Evolutionary conservation across 495 filamentous ascomycete species (phyloP).

Genomic region (Podospora didyma): DNA sequence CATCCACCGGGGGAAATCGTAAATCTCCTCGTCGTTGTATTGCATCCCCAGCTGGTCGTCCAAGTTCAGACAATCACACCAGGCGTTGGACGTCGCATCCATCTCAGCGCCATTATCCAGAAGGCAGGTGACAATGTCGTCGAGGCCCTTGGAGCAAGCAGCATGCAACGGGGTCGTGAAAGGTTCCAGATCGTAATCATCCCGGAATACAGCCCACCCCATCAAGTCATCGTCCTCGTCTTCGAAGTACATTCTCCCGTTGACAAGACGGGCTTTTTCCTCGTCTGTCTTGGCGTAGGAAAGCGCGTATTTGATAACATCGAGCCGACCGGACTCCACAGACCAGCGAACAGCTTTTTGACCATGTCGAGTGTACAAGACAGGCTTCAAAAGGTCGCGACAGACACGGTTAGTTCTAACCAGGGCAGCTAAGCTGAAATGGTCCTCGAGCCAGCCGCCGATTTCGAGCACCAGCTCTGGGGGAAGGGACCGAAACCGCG

Average conservation of each 20-base stretch:
- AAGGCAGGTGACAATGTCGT: slow-evolving; percentile 7
- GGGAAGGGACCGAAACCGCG: background rate
- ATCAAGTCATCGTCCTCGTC: too few species aligned
- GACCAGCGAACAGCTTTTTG: slow-evolving; percentile 3
- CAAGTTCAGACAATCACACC: slow-evolving; percentile 6
- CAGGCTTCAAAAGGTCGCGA: background rate
- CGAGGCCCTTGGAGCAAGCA: slow-evolving; percentile 5
- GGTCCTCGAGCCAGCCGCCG: slow-evolving; percentile 1
- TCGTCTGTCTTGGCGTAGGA: background rate
- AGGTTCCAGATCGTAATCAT: background rate
- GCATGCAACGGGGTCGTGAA: slow-evolving; percentile 1
- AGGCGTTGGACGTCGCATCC: background rate
- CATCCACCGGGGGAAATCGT: slow-evolving; percentile 4
- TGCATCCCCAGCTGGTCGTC: slow-evolving; percentile 1
- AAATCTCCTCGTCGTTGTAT: background rate
- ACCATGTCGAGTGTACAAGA: background rate
- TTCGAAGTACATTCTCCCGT: too few species aligned
- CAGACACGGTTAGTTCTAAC: background rate
- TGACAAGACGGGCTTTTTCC: background rate
- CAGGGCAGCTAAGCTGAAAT: background rate
- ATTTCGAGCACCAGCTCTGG: slow-evolving; percentile 8
- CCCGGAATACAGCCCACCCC: too few species aligned
- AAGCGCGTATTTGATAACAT: slow-evolving; percentile 1
- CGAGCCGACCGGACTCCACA: background rate
- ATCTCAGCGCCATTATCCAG: slow-evolving; percentile 8